Evolutionary conservation across 129 eudicot species (phyloP), one percentile per base, ranked within the genome.

Genomic region (Pulicaria dysenterica): DNA sequence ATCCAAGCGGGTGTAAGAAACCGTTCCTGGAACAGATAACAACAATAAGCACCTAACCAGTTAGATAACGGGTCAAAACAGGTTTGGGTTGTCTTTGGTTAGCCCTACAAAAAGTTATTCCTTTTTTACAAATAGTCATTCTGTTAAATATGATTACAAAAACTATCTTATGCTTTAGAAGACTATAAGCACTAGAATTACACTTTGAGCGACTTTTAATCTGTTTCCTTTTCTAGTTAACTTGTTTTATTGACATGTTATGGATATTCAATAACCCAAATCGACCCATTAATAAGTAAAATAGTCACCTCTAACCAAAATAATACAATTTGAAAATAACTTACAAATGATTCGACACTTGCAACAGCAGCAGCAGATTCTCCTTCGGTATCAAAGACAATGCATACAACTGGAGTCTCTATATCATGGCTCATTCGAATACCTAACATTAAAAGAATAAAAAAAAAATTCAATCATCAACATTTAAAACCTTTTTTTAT

Each of bases 321-420:
- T 48, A 51, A 40, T 31, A 37, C 44, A 13, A 11, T 69, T 42
- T 53, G 6, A 39, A 47, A 14, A 39, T 9, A 54, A 86, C 97
- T 74, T 77, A 95, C 99, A 57, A 95, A 70, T 41, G 94, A 70
- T 70, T 88, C 89, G 43, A 91, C 99, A 67, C 91, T 88, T 49
- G 99, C 99, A 79, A 95, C 99, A 74, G 76, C 99, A 58, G 96
- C 96, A 19, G 90, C 88, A 71, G 88, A 15, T 67, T 95, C 99
- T 60, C 99, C 97, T 58, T 85, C 72, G 57, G 79, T 82, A 77
- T 95, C 94, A 65, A 88, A 91, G 55, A 95, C 76, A 55, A 84
- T 79, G 85, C 86, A 83, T 12, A 95, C 96, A 57, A 82, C 85
- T 65, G 99, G 90, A 71, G 99, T 95, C 76, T 83, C 87, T 55